phyloP scores from a whole-genome alignment of 2,329 filamentous ascomycete genomes.

The Blumeriella jaapii region DNA sequence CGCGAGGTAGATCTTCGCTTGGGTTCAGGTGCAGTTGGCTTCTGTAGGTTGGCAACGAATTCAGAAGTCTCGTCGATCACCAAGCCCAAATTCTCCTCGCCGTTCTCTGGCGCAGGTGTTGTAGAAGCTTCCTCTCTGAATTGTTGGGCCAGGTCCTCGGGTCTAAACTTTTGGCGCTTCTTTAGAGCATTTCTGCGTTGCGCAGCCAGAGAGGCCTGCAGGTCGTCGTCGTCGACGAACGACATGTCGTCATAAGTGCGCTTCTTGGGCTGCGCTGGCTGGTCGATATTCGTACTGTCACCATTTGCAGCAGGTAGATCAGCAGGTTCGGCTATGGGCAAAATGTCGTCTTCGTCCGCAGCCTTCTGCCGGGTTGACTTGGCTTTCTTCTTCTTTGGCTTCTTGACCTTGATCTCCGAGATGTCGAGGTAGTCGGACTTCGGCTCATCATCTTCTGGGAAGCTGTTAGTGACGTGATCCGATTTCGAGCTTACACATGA shows the following conservation, averaged over 20 bases:
- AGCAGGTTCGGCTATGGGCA: slow-evolving; percentile 32
- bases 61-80: slow-evolving; percentile 95
- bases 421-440: slow-evolving; percentile 81
- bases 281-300: slow-evolving; percentile 68
- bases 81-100: slow-evolving; percentile 42
- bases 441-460: slow-evolving; percentile 49
- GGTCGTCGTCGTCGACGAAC: slow-evolving; percentile 83
- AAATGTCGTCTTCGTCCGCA: slow-evolving; percentile 48
- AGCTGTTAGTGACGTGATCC: slow-evolving; percentile 24
- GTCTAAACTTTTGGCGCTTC: slow-evolving; percentile 77
- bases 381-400: slow-evolving; percentile 83
- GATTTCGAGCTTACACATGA: slow-evolving; percentile 1
- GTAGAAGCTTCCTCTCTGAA: slow-evolving; percentile 50
- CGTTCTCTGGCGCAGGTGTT: slow-evolving; percentile 46
- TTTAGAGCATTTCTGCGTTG: slow-evolving; percentile 78
- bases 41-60: slow-evolving; percentile 78
- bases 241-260: slow-evolving; percentile 52
- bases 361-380: slow-evolving; percentile 63
- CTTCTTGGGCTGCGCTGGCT: slow-evolving; percentile 44
- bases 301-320: slow-evolving; percentile 27
- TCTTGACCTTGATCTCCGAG: slow-evolving; percentile 84
- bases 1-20: slow-evolving; percentile 28
- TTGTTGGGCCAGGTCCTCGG: slow-evolving; percentile 77
- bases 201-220: slow-evolving; percentile 75
- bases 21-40: slow-evolving; percentile 46